These are phyloP conservation scores for Neurospora sp. DNA, from an alignment of 2,329 filamentous ascomycete species.

Conservation along the genomic window DNA sequence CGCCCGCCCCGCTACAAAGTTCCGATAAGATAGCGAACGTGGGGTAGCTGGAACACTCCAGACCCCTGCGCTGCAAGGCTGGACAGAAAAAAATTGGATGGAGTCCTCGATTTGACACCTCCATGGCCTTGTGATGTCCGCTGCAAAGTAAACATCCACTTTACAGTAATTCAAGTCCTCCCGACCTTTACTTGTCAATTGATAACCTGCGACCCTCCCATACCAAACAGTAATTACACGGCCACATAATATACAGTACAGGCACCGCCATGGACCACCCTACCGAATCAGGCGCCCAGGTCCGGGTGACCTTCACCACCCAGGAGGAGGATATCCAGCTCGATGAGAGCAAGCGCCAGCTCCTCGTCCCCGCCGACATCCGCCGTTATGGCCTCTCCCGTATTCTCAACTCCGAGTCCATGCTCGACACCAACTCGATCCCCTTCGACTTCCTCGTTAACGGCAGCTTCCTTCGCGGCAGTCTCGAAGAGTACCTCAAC, in stretches of 20 bases:
- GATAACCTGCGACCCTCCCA: not conserved
- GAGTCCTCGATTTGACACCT: not conserved
- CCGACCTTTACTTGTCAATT: not conserved
- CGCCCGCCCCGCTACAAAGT: slow-evolving; percentile 3
- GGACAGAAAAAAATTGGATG: slow-evolving; percentile 15
- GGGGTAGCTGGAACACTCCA: slow-evolving; percentile 8
- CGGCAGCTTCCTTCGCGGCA: slow-evolving; percentile 80
- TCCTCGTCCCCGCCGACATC: slow-evolving; percentile 56
- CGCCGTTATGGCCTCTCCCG: slow-evolving; percentile 61
- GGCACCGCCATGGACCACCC: slow-evolving; percentile 18
- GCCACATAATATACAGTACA: slow-evolving; percentile 1
- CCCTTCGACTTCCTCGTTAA: slow-evolving; percentile 95
- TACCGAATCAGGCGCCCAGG: slow-evolving; percentile 35
- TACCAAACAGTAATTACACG: not conserved
- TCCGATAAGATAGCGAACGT: slow-evolving; percentile 17
- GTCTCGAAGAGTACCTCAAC: slow-evolving; percentile 82
- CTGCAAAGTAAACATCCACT: not conserved
- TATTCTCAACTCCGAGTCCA: slow-evolving; percentile 61
- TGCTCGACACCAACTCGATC: slow-evolving; percentile 58
- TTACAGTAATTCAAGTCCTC: not conserved
- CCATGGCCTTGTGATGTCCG: not conserved
- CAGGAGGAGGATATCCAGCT: slow-evolving; percentile 51
- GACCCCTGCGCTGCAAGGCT: slow-evolving; percentile 5
- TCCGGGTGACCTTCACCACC: slow-evolving; percentile 60
- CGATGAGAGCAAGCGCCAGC: slow-evolving; percentile 49